Evolutionary conservation across 306 rosid species (phyloP), one percentile per base, ranked within the genome.

Genomic region (Pueraria montana): DNA sequence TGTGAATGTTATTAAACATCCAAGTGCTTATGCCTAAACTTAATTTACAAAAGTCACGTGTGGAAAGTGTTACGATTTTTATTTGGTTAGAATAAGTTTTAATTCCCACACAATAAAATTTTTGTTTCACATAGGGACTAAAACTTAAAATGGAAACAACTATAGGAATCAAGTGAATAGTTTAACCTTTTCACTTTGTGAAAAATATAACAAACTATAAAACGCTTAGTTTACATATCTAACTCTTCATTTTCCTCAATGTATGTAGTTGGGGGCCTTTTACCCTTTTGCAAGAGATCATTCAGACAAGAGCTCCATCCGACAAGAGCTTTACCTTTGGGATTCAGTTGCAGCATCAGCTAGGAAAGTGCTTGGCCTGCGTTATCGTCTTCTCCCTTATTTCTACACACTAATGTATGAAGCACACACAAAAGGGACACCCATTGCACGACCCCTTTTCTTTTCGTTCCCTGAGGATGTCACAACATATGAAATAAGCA

Each of bases 231-330:
- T 45, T 56, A 46, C 26, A 72, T 9, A 32, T 67, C 27, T 38
- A 23, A 77, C 10, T 46, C 16, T 27, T 21, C 43, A 34, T 79
- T 46, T 69, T 7, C 52, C n/a, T 38, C 10, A 36, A n/a, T n/a
- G n/a, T n/a, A 21, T 88, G 90, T 30, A 95, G 97, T 84, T 95
- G 55, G 98, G 98, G 43, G 97, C 98, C 11, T 93, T 95, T 85
- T 93, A 95, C 73, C 98, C 98, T 6, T 93, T 95, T 86, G 69
- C 98, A 8, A 93, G 98, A 86, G 97, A 93, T 84, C 98, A 95
- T 87, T 90, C 98, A 0, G 91, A 0, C 0, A 89, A 17, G 69
- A 5, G 0, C 11, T 34, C 90, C 9, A 85, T 32, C 59, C 84
- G 90, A n/a, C 97, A 85, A 85, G 98, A 95, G 89, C 97, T 93